A percentile compares a stretch with the other conserved stretches of the same genome.
These are phyloP conservation scores for Onygenales sp. DNA, from an alignment of 2,329 filamentous ascomycete species.

Conservation along the genomic window DNA sequence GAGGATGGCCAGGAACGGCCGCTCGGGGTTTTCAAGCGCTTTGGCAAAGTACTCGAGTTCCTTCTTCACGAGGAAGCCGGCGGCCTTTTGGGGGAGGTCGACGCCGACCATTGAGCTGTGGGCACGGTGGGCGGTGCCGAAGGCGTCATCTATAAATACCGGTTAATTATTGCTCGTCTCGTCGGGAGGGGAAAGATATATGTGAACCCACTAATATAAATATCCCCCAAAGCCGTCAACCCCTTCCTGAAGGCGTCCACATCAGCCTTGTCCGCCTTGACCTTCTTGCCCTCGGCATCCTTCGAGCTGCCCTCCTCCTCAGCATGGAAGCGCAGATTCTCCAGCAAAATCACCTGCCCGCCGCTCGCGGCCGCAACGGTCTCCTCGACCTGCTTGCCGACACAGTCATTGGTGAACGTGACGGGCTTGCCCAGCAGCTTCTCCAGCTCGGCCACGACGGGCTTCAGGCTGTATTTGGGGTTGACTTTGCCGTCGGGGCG, in stretches of 20 bases:
- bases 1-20: conserved; percentile 96
- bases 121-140: conserved; percentile 94
- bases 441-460: conserved; percentile 83
- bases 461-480: conserved; percentile 88
- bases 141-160: conserved; percentile 68
- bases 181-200: neutral
- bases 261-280: conserved; percentile 90
- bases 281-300: conserved; percentile 90
- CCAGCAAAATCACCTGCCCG: conserved; percentile 80
- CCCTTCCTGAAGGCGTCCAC: conserved; percentile 92
- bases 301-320: conserved; percentile 97
- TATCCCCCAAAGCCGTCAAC: conserved; percentile 84
- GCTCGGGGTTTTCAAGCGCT: conserved; percentile 84
- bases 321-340: conserved; percentile 96
- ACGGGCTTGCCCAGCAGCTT: conserved; percentile 73
- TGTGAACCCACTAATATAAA: conserved; percentile 77
- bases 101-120: conserved; percentile 99
- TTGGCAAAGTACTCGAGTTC: conserved; percentile 99
- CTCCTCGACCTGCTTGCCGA: conserved; percentile 82
- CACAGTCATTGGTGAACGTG: conserved; percentile 80
- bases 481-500: conserved; percentile 86
- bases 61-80: conserved; percentile 99
- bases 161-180: neutral
- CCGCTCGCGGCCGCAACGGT: conserved; percentile 72
- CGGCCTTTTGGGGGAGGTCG: conserved; percentile 90